Evolutionary conservation across 192 early-diverging fungal species (phyloP), one percentile per base, ranked within the genome.

Genomic region (Coemansia sp.): DNA sequence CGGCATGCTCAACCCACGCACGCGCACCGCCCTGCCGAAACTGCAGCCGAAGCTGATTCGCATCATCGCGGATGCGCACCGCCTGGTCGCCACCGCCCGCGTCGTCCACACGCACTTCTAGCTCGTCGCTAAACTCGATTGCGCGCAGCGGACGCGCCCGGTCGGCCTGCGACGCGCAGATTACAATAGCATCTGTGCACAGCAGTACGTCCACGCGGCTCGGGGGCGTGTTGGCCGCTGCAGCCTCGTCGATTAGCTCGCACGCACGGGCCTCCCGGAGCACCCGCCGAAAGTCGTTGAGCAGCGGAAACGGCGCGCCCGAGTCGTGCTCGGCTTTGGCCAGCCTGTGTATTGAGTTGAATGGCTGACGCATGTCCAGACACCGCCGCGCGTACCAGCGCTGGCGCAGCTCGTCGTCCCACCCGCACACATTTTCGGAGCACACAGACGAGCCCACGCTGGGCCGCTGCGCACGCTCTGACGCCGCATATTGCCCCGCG

Each of bases 321-420:
- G 69, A 56, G 10, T 32, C 49, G 28, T 71, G 69, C 54, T 78
- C 75, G 24, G 75, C 75, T 32, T 59, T 49, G 0, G 58, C 75
- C 56, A 78, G 54, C 7, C 69, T 29, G 31, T 78, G 75, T 14
- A 48, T 58, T 9, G 75, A 78, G n/a, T 30, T 60, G 21, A 78
- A 78, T 47, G 75, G 62, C 64, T 68, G 62, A 38, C 69, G 60
- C 38, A 51, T 29, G 1, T 60, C 69, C 60, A 78, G 54, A 25
- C 75, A 72, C 2, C 75, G 38, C 22, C 69, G 69, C 14, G 75
- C 31, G 62, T 72, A 68, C 75, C 75, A 78, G 32, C 69, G 64
- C 6, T 69, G 69, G 3, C 75, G 65, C 43, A 78, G 54, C 7
- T 40, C 65, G 6, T 78, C 69, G 14, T 77, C 74, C 67, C 74